phyloP scores from a whole-genome alignment of 2,329 filamentous ascomycete species.

The Paecilomyces sp. region DNA sequence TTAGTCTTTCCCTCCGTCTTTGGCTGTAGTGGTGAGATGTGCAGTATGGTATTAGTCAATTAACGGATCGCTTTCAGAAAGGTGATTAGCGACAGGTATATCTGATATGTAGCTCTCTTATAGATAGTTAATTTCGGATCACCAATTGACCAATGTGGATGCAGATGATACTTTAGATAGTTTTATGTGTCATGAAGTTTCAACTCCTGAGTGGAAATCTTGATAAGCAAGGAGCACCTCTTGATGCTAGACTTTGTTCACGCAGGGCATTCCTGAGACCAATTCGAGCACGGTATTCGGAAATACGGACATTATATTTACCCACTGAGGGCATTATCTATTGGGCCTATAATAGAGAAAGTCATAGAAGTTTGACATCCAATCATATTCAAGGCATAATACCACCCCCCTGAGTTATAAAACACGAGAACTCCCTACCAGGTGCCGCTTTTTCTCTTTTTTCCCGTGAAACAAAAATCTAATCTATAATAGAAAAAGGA shows the following conservation, averaged over 20 bases:
- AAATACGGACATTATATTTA: not conserved
- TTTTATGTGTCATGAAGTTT: no score
- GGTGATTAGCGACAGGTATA: not conserved
- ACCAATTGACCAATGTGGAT: not conserved
- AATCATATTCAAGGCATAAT: not conserved
- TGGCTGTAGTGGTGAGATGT: not conserved
- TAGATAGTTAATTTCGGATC: not conserved
- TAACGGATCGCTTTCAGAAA: not conserved
- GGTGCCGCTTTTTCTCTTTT: not conserved
- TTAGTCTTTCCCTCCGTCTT: not conserved
- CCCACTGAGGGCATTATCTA: not conserved
- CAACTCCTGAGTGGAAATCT: no score
- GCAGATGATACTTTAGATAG: not conserved
- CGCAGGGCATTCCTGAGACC: no score
- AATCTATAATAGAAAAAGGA: not conserved
- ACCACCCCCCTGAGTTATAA: not conserved
- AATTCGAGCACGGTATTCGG: no score
- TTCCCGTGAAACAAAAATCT: not conserved
- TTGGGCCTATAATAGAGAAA: not conserved
- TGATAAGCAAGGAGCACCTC: no score
- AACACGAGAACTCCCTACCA: not conserved
- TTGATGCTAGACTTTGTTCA: no score
- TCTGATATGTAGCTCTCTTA: not conserved
- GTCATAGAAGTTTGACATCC: not conserved
- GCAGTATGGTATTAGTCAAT: not conserved